Evolutionary conservation across 257 asterid genomes (phyloP), one percentile per base, ranked within the genome.

Genomic region (Fraxinus pennsylvanica): DNA sequence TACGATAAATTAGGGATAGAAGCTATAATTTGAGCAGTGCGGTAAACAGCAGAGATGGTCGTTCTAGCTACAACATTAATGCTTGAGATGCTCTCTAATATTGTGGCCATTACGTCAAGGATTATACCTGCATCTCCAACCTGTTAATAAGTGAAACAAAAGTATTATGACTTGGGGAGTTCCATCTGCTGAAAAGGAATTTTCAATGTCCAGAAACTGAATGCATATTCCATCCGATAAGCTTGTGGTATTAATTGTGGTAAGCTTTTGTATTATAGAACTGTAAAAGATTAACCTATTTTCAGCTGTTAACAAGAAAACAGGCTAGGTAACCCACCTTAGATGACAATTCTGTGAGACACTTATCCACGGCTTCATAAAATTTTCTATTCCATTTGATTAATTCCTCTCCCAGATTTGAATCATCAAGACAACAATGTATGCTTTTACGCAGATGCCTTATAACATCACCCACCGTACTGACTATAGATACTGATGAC

Each of bases 391-490:
- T 96, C 97, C 97, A 93, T 78, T 86, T 88, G 78, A 90, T 89
- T 50, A 87, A 73, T 67, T 93, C 96, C 14, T 92, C 92, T 78
- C 94, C 98, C 39, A 93, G 88, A 70, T 87, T 86, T 70, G 90
- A 87, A 67, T 93, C 97, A 43, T 95, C 98, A 38, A 91, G 89
- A 17, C 95, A 85, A 82, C 81, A 87, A 77, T 91, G 98, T 82
- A 96, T 93, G 81, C 97, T 91, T 84, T 92, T 96, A 50, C 97
- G 94, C 82, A 96, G 86, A 86, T 96, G 99, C 86, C 99, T 90
- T 92, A 93, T 92, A 77, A 93, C 82, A 86, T 94, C 99, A 69
- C 95, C 90, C 45, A 93, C 91, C 13, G 99, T 93, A 47, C 96
- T 92, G 78, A 91, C 90, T 76, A 96, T 88, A 73, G 98, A 92